These are phyloP conservation scores for Ogataea corticis DNA, from an alignment of 805 yeast species.

Conservation along the genomic window DNA sequence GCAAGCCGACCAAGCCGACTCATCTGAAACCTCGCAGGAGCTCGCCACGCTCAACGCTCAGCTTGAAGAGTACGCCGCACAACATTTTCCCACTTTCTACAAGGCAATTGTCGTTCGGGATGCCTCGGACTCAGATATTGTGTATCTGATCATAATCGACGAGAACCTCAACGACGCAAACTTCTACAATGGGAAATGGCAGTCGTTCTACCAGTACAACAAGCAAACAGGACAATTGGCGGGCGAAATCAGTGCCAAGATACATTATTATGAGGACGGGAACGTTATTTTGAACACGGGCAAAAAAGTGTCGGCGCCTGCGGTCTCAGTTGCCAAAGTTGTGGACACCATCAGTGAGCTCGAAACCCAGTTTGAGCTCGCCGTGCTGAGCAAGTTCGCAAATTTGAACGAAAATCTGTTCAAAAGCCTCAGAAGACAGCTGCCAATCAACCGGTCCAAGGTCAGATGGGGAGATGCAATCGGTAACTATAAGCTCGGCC, in stretches of 20 bases:
- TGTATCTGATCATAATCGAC: conserved; percentile 60
- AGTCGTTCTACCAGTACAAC: conserved; percentile 57
- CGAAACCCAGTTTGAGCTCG: conserved; percentile 62
- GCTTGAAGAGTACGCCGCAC: conserved; percentile 54
- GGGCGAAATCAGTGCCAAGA: conserved; percentile 66
- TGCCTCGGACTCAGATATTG: conserved; percentile 33
- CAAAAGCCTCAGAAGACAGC: conserved; percentile 82
- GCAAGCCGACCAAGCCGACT: conserved; percentile 15
- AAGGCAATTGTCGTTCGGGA: conserved; percentile 46
- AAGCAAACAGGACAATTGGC: conserved; percentile 33
- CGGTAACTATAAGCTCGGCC: conserved; percentile 85
- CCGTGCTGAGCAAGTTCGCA: conserved; percentile 61
- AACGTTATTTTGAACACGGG: conserved; percentile 73
- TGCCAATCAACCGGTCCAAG: conserved; percentile 89
- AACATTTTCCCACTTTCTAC: conserved; percentile 63
- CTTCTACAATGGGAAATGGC: conserved; percentile 91
- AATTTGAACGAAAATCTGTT: conserved; percentile 78
- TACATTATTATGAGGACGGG: conserved; percentile 96
- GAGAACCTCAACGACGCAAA: conserved; percentile 71
- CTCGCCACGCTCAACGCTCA: conserved; percentile 20
- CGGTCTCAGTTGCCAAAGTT: conserved; percentile 24
- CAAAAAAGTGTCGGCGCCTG: conserved; percentile 35
- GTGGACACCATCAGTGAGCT: conserved; percentile 50
- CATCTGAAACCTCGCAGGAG: conserved; percentile 15
- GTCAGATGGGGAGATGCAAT: conserved; percentile 95